These are phyloP conservation scores for Pneumocystis oryctolagi DNA, from an alignment of 1,139 yeast genomes.

Conservation along the genomic window DNA sequence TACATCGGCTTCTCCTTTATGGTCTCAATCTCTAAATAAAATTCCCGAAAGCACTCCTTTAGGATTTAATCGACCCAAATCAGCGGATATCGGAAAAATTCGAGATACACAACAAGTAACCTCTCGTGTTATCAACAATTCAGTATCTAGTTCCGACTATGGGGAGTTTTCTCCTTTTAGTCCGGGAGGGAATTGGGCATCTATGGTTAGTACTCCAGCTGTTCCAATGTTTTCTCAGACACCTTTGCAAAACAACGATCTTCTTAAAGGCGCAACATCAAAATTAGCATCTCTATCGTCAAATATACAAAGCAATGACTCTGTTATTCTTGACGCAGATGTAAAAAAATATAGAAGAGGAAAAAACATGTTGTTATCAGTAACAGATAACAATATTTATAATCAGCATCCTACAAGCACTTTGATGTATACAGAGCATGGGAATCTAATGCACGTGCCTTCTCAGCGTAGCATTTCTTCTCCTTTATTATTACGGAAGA, in stretches of 20 bases:
- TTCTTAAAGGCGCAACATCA: slow-evolving; percentile 23
- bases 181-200: slow-evolving; percentile 15
- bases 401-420: slow-evolving; percentile 6
- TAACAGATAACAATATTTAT: not conserved
- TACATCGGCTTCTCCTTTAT: not conserved
- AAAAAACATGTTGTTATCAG: slow-evolving; percentile 13
- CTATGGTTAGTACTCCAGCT: slow-evolving; percentile 16
- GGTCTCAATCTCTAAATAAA: not conserved
- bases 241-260: slow-evolving; percentile 1
- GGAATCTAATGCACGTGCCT: slow-evolving; percentile 11
- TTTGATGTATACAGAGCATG: slow-evolving; percentile 13
- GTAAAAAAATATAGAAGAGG: slow-evolving; percentile 21
- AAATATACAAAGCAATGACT: slow-evolving; percentile 13
- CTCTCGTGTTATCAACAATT: slow-evolving; percentile 3
- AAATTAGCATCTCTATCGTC: slow-evolving; percentile 27
- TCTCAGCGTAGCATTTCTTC: slow-evolving; percentile 3
- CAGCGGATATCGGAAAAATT: slow-evolving; percentile 2
- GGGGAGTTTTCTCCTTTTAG: slow-evolving; percentile 12
- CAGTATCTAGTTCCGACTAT: not conserved
- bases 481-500: slow-evolving; percentile 4
- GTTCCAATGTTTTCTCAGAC: slow-evolving; percentile 8
- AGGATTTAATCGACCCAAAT: slow-evolving; percentile 4
- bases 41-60: not conserved
- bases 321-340: slow-evolving; percentile 19
- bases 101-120: slow-evolving; percentile 3